Evolutionary conservation across 345 rosid genomes (phyloP), one percentile per base, ranked within the genome.

Genomic region (Citrus cavaleriei): DNA sequence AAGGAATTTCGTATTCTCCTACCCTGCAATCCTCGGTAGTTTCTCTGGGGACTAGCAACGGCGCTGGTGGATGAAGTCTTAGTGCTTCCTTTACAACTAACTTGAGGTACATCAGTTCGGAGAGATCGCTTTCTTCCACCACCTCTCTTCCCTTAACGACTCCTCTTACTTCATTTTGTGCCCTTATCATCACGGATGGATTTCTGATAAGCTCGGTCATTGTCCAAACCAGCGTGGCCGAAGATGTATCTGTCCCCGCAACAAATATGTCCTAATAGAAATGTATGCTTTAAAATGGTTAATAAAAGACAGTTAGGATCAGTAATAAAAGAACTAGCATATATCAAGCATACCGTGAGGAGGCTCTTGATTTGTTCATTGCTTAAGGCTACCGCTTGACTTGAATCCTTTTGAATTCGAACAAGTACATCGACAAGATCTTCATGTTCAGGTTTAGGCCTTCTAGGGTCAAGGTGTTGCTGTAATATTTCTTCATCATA

Each of bases 11-110:
- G 60, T 85, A 86, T 22, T 77, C 88, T 68, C 59, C 65, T 0
- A 90, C 51, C 14, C 8, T 13, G 68, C 83, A 81, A 35, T 77
- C 81, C 72, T 86, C 68, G 0, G n/a, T 80, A 1, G 89, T 84
- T 57, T 78, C 87, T 81, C 88, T 58, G 10, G 90, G 93, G 32
- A 89, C 51, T 1, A 83, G 28, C 37, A 86, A 67, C 14, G 85
- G 88, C 1, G 64, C 70, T 1, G 89, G 85, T 16, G 88, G 87
- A 51, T 89, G 88, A 9, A 87, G 80, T 60, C 89, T 79, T 2
- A 86, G 22, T 16, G 76, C 59, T 57, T 85, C 88, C 54, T 85
- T 87, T n/a, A 83, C 19, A 19, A 80, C 78, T 0, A 79, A 64
- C 32, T 82, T 81, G 3, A 89, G 70, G 80, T 86, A 86, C 10